phyloP scores from a whole-genome alignment of 768 basidiomycete genomes.

The Suillus hirtellus region DNA sequence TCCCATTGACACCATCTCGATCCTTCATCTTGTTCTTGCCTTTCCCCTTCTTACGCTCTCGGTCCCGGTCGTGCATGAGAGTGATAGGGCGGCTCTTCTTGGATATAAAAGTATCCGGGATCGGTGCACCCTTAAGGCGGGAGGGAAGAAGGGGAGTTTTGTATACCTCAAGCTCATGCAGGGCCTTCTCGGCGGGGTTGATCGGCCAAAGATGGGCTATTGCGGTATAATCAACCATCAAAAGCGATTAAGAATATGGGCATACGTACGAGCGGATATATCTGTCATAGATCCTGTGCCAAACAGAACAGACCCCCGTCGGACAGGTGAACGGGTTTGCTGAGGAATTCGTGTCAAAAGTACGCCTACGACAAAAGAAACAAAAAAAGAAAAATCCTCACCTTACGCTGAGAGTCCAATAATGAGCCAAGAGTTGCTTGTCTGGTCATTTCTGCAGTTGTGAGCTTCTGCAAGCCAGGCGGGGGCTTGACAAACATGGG shows the following conservation, averaged over 20 bases:
- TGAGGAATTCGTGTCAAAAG: conserved; percentile 11
- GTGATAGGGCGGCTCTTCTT: conserved; percentile 42
- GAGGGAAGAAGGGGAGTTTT: conserved; percentile 77
- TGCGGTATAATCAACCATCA: conserved; percentile 19
- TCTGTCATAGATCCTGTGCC: conserved; percentile 38
- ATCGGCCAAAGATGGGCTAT: conserved; percentile 35
- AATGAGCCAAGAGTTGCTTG: conserved; percentile 59
- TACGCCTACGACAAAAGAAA: conserved; percentile 6
- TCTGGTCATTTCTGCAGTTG: conserved; percentile 25
- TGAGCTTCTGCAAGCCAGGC: conserved; percentile 26
- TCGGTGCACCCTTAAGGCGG: conserved; percentile 40
- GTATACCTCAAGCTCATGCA: conserved; percentile 75
- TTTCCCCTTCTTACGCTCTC: conserved; percentile 43
- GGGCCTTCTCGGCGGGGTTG: conserved; percentile 62
- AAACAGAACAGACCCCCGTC: conserved; percentile 55
- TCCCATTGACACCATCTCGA: conserved; percentile 45
- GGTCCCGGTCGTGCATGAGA: conserved; percentile 61
- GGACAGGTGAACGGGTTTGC: conserved; percentile 50
- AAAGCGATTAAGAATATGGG: conserved; percentile 10
- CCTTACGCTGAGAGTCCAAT: conserved; percentile 54
- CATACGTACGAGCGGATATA: conserved; percentile 33
- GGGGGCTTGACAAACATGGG: conserved; percentile 73
- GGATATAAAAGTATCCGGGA: conserved; percentile 67
- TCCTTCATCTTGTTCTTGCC: conserved; percentile 37
- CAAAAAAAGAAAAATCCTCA: conserved; percentile 35